Evolutionary conservation across 306 rosid genomes (phyloP).

Genomic region (Morella rubra): DNA sequence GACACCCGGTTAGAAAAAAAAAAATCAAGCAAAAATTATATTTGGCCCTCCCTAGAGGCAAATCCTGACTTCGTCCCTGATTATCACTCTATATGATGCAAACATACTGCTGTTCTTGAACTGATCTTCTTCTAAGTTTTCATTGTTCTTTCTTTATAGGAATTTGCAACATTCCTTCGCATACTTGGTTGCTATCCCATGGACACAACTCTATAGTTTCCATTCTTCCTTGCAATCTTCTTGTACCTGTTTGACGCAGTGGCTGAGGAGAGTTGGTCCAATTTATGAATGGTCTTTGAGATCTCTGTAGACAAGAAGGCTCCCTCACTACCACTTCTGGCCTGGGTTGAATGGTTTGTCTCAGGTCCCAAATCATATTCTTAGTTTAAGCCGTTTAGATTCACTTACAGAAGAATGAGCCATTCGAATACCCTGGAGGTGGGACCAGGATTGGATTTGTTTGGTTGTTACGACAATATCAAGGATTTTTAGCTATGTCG

Average conservation of each 20-base stretch:
- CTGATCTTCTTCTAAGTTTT: slow-evolving; percentile 24
- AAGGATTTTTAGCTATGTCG: neutral
- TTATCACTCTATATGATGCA: neutral
- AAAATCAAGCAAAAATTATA: too few species aligned
- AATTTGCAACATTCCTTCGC: slow-evolving; percentile 57
- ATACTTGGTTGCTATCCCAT: slow-evolving; percentile 60
- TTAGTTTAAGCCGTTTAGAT: neutral
- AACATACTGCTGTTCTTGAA: slow-evolving; percentile 2
- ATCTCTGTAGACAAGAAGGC: neutral
- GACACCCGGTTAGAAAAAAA: too few species aligned
- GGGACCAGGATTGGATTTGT: neutral
- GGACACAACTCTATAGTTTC: slow-evolving; percentile 27
- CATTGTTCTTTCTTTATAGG: slow-evolving; percentile 37
- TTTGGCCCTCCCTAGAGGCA: too few species aligned
- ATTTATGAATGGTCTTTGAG: neutral
- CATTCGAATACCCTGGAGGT: neutral
- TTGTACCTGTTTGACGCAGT: slow-evolving; percentile 15
- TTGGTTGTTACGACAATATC: neutral
- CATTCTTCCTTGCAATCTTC: neutral
- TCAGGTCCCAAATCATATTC: neutral
- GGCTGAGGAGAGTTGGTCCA: neutral
- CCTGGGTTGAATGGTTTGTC: neutral
- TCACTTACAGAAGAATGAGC: neutral
- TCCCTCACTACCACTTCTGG: neutral
- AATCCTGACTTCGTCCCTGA: too few species aligned